Base-by-base conservation (phyloP, 1,284 basidiomycete genomes). In the Afroboletus lepidellus region DNA sequence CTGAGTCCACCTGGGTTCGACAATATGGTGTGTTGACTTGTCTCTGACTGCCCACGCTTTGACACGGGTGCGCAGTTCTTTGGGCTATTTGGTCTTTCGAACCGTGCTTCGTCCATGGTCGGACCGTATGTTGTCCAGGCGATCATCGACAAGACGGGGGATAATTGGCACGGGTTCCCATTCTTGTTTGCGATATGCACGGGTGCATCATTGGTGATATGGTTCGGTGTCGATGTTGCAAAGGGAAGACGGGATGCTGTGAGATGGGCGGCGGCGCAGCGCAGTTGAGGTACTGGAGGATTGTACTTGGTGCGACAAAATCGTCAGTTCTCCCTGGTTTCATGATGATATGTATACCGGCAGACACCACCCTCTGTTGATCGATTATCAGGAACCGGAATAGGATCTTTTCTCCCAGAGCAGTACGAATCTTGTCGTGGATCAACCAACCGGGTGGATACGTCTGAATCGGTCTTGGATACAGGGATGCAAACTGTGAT, bases 1-100 rank as follows among this genome's bases (percentile, higher is more conserved):
- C 77, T 92, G 12, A 81, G 85, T 21, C 88, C 90, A 16, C 87
- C 87, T 0, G 90, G 89, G 0, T 92, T 86, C 59, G 87, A 92
- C 61, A 90, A 91, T 63, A 90, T 89, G 87, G 83, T 80, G 51
- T 27, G 69, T 55, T 11, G 13, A 3, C 21, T 13, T 13, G 30
- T 18, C n/a, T 8, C n/a, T 11, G n/a, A 12, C 37, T 23, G 5
- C 11, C 9, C 6, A 1, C 7, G 8, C 29, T 15, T 27, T 16
- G 32, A 36, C 34, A n/a, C n/a, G 9, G 9, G 2, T 21, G 8
- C 21, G 8, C 53, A 87, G 84, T 90, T 89, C 69, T 91, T 90
- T 64, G 87, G 87, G 5, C 76, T 91, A n/a, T 91, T 89, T 57
- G 89, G 89, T 3, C 77, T 92, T 18, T 90, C 87, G 8, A 92